Base-by-base conservation (phyloP, 108 stramenopile species). In the Thalassiosira profunda region DNA sequence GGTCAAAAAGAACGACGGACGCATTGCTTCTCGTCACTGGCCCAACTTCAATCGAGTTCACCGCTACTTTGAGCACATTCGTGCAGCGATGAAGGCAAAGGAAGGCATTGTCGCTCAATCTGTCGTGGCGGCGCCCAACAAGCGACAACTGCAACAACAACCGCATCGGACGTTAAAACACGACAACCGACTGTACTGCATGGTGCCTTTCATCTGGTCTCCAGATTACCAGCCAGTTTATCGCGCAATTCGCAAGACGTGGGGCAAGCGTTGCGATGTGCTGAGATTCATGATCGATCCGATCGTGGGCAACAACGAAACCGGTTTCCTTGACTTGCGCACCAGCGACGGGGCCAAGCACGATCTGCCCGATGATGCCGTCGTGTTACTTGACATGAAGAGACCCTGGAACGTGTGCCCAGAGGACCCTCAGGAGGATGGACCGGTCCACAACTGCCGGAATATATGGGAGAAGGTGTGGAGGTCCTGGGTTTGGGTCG, bases 401-500 rank as follows among this genome's bases (percentile, higher is more conserved):
- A 58, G 74, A 0, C 74, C 67, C 6, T 69, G 67, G 67, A 59
- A 75, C 43, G 41, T 11, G 10, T 75, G 74, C 28, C 40, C 12
- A 15, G 58, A 42, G 4, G 14, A 23, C 31, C 29, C 36, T 18
- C 25, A 20, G n/a, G 8, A 52, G 17, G 70, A 63, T 14, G 49
- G 35, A 53, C n/a, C n/a, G n/a, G n/a, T n/a, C n/a, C n/a, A n/a
- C n/a, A 46, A 41, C 18, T 75, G 74, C 26, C 23, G 67, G 3
- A 68, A 75, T 20, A 61, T 75, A 1, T 75, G 74, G 74, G 74
- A 75, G 21, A 75, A 75, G 31, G 34, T 75, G 35, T 75, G 74
- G 74, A 42, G 74, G 15, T 60, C 59, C 9, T 69, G 67, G 67
- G 30, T 61, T 28, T 75, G 48, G 58, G 56, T 75, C 24, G 74